Percentiles rank a stretch among this genome's conserved stretches.
Evolutionary conservation across 495 filamentous ascomycete genomes (phyloP).

Genomic region (Xylaria venustula): DNA sequence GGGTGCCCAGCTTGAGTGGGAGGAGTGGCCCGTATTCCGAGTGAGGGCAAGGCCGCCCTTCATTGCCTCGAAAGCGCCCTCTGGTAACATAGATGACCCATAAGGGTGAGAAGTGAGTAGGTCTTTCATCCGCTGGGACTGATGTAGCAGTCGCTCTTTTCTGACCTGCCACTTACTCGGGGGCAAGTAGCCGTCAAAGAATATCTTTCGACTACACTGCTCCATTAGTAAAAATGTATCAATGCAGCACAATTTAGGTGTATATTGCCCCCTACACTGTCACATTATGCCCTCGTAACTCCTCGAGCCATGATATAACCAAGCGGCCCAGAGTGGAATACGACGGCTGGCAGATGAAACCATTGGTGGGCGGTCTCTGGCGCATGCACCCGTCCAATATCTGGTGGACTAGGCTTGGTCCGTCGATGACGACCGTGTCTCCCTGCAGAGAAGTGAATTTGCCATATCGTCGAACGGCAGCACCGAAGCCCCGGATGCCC

Average conservation of each 20-base stretch:
- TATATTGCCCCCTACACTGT: constrained; percentile 50
- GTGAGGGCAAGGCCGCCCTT: constrained; percentile 10
- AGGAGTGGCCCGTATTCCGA: background rate
- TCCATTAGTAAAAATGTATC: constrained; percentile 11
- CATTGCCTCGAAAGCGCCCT: constrained; percentile 11
- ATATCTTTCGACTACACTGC: constrained; percentile 54
- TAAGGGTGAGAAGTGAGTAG: constrained; percentile 35
- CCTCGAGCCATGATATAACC: constrained; percentile 60
- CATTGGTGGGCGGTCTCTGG: constrained; percentile 26
- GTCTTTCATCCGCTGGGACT: constrained; percentile 36
- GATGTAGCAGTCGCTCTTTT: constrained; percentile 47
- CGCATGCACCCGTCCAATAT: constrained; percentile 57
- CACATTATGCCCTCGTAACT: constrained; percentile 50
- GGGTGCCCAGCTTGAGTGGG: constrained; percentile 36
- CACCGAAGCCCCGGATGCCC: constrained; percentile 68
- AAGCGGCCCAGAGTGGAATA: constrained; percentile 61
- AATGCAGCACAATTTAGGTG: background rate
- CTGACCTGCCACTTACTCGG: constrained; percentile 53
- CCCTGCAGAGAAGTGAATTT: constrained; percentile 42
- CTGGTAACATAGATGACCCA: constrained; percentile 18
- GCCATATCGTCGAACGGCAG: constrained; percentile 58
- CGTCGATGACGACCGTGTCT: constrained; percentile 64
- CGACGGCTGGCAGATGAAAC: constrained; percentile 54
- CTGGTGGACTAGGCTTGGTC: constrained; percentile 72
- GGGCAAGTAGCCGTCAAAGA: constrained; percentile 77